Base-by-base conservation (phyloP, 129 eudicot genomes). In the Erigeron canadensis region DNA sequence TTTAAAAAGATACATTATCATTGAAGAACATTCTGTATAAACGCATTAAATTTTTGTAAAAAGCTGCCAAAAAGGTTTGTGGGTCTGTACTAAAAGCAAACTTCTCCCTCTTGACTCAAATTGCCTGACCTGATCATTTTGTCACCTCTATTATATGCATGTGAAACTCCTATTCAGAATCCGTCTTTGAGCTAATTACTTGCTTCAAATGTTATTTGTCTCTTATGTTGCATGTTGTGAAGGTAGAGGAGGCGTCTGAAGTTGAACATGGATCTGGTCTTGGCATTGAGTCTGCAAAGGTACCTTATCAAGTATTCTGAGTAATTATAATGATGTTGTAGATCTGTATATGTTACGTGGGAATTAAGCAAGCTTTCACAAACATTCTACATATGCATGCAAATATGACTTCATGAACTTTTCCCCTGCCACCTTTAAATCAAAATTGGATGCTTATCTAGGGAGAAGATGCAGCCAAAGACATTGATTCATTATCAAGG, bases 401-500 rank as follows among this genome's bases (percentile, higher is more conserved):
- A 28, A 28, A 28, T 28, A 28, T 28, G 37, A 28, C 45, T 17
- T 42, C 56, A n/a, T 72, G 45, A 60, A 39, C 37, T 46, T 28
- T 73, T 60, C 41, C 63, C 72, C 42, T 59, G 38, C 37, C 42
- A 17, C 10, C 43, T n/a, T 64, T 21, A 40, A 64, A 38, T 61
- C 18, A 42, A 47, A 42, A 9, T 46, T 47, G 43, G 63, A 46
- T 76, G 80, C 68, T 67, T 67, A 74, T 60, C 78, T 69, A 86
- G 86, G 86, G 54, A 71, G 81, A 77, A 78, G 80, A 82, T 68
- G 81, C 71, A 66, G 63, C 73, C 53, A 81, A 80, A 69, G 77
- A 84, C 63, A 75, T 82, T 5, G 97, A 82, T 69, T 77, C 88
- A 7, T 79, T 87, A 70, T 89, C 98, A 68, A 86, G 77, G 81